Base-by-base conservation (phyloP, 2,329 filamentous ascomycete species). In the Alternaria viburni region DNA sequence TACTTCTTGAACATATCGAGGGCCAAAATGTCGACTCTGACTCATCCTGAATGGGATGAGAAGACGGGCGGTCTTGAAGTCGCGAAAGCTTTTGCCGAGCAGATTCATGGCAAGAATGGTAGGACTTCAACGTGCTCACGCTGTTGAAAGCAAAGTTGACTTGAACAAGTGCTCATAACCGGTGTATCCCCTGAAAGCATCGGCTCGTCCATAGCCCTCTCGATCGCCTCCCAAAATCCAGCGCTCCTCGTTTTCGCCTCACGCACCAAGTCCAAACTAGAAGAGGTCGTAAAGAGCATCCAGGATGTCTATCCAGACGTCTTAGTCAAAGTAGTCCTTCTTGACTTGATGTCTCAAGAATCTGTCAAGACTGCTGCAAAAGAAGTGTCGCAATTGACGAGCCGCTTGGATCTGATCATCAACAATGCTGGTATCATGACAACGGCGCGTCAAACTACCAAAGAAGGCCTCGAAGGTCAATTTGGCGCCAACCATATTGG, bases 401-500 rank as follows among this genome's bases (percentile, higher is more conserved):
- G 77, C 17, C 68, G 55, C n/a, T 71, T 85, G 11, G 81, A 85
- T 61, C 68, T 84, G 17, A 74, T 84, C n/a, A 80, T 83, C 63
- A 77, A 80, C 67, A 84, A 84, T 55, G 83, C 83, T 1, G 83
- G 79, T 25, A 65, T 83, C 47, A 80, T 77, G 74, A 73, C 73
- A 2, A 66, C 59, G 7, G 69, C 55, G 17, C 67, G 61, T 3
- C 73, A 69, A 9, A 65, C 70, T 0, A 84, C 83, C 0, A 67
- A 71, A 25, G 82, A 85, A 47, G 81, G 80, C n/a, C 82, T 83
- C 60, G 83, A 86, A 69, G 75, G 80, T 8, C 82, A 85, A 58
- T 82, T 85, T 52, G 84, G 81, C 21, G 80, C 77, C 5, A 84
- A 85, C 61, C 82, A 85, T 65, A 72, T 85, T 41, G 84, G 82